Percentiles rank a stretch among this genome's conserved stretches.
Evolutionary conservation across 129 eudicot genomes (phyloP).

Genomic region (Calendula officinalis): DNA sequence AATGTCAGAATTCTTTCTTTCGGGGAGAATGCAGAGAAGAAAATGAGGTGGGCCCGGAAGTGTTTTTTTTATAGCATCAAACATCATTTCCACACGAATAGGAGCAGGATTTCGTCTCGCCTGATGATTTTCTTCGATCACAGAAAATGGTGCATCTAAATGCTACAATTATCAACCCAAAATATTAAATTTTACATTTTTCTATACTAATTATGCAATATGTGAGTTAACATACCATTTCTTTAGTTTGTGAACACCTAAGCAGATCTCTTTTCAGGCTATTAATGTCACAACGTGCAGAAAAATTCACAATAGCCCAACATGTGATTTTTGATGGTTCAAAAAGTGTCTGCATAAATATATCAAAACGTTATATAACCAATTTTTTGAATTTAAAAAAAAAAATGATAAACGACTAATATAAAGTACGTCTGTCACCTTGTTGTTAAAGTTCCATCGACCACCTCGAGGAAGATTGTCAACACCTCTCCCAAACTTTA

Average conservation of each 20-base stretch:
- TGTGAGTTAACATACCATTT: slow-evolving; percentile 42
- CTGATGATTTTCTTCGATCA: slow-evolving; percentile 61
- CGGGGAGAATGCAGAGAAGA: slow-evolving; percentile 58
- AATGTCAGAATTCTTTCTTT: slow-evolving; percentile 49
- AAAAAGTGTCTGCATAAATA: slow-evolving; percentile 40
- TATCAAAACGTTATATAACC: background rate
- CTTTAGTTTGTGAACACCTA: slow-evolving; percentile 51
- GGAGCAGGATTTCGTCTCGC: slow-evolving; percentile 50
- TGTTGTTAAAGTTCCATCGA: slow-evolving; percentile 70
- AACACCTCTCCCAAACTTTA: slow-evolving; percentile 61
- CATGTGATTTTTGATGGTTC: slow-evolving; percentile 48
- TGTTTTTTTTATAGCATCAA: slow-evolving; percentile 36
- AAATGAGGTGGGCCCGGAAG: slow-evolving; percentile 61
- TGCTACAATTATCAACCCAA: slow-evolving; percentile 9
- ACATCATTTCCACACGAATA: slow-evolving; percentile 71
- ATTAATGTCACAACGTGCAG: slow-evolving; percentile 62
- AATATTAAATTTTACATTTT: background rate
- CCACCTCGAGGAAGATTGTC: slow-evolving; percentile 62
- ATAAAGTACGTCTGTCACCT: slow-evolving; percentile 31
- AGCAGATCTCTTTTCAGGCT: slow-evolving; percentile 39
- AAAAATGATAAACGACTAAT: background rate
- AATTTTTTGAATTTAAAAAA: background rate
- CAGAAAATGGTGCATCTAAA: slow-evolving; percentile 39
- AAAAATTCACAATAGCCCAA: slow-evolving; percentile 82
- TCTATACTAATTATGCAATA: background rate